Evolutionary conservation across 2,329 filamentous ascomycete genomes (phyloP).

Genomic region (Aureobasidium sp.): DNA sequence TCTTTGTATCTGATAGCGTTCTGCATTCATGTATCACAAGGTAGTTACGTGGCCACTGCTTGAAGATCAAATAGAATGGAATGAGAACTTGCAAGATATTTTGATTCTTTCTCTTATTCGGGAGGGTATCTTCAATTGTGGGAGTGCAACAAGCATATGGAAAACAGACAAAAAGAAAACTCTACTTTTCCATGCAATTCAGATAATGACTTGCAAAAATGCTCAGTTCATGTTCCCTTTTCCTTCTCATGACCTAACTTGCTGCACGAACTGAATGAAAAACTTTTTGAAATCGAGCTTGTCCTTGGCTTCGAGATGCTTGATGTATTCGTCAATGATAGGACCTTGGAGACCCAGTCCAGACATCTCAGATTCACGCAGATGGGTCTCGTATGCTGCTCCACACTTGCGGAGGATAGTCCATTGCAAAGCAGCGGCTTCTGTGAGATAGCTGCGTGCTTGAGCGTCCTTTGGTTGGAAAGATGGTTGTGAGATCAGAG

Average conservation of each 20-base stretch:
- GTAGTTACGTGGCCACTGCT: no score
- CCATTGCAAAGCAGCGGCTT: constrained; percentile 82
- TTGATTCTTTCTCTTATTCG: neutral
- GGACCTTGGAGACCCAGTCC: constrained; percentile 60
- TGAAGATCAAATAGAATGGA: neutral
- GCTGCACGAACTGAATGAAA: constrained; percentile 38
- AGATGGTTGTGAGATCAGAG: constrained; percentile 67
- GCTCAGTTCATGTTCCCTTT: neutral
- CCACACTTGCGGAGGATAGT: constrained; percentile 88
- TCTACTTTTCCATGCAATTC: constrained; percentile 1
- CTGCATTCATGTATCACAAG: no score
- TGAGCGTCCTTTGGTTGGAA: constrained; percentile 87
- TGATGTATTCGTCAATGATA: constrained; percentile 58
- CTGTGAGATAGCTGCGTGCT: constrained; percentile 76
- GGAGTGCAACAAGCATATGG: neutral
- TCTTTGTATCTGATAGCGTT: no score
- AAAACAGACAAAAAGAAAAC: neutral
- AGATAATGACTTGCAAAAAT: neutral
- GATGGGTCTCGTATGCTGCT: constrained; percentile 64
- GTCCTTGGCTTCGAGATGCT: constrained; percentile 40
- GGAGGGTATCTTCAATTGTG: constrained; percentile 6
- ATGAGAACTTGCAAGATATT: neutral
- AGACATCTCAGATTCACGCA: constrained; percentile 58
- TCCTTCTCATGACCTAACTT: constrained; percentile 21
- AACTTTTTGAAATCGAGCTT: constrained; percentile 40